Base-by-base conservation (phyloP, 495 filamentous ascomycete genomes). In the Hypoxylon perforatum region DNA sequence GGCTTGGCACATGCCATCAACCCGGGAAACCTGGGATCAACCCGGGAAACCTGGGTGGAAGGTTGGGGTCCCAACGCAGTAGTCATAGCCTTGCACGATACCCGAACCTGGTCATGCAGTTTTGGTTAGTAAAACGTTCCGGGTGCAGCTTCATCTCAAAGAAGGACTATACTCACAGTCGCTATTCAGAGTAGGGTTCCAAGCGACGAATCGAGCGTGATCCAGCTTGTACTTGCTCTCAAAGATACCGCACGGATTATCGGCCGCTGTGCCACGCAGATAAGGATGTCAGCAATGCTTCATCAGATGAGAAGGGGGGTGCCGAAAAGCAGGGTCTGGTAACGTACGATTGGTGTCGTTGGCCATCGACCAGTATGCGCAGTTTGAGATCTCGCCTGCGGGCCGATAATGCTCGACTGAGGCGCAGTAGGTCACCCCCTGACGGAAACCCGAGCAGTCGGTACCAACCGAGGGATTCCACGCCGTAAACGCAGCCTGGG, bases 381-480 rank as follows among this genome's bases (percentile, higher is more conserved):
- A 38, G 10, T 3, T 38, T 10, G 35, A 38, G 14, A 38, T 38
- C 35, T 38, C 35, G 14, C 35, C 35, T 11, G 35, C 35, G 14
- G 35, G 35, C 12, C 35, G 4, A 11, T 38, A 38, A 38, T 38
- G 35, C 35, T 38, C 35, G 35, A 38, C 35, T 10, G 35, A 38
- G 35, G 35, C 35, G 35, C 35, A 38, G 14, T 38, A 38, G 10
- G 35, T 38, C 12, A n/a, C 14, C 14, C 35, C 35, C 35, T 38
- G 35, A 3, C 14, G 35, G 35, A 38, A 38, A 10, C 35, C 14
- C 35, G 42, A 36, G 56, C 66, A 69, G 38, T 69, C 46, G 22
- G 35, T 46, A 7, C 33, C 21, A 18, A 69, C 47, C 15, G 62
- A 45, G 12, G 66, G 66, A 46, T 69, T 69, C 66, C 66, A 69